These are phyloP conservation scores for Spatholobus suberectus DNA, from an alignment of 306 rosid genomes.

Conservation along the genomic window DNA sequence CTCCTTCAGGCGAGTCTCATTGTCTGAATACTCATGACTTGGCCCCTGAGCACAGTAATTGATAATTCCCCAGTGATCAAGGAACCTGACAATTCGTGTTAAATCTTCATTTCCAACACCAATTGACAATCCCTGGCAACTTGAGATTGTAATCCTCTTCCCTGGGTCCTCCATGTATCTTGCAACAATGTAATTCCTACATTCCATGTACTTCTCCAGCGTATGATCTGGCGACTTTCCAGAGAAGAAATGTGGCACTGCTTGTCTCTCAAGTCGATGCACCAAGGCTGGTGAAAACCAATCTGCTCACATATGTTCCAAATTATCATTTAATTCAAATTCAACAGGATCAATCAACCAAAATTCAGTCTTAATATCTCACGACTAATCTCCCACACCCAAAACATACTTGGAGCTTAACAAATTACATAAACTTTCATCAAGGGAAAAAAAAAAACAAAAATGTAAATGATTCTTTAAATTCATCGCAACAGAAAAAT, in stretches of 20 bases:
- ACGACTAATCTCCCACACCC: not conserved
- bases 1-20: not conserved
- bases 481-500: not conserved
- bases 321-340: not conserved
- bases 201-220: not conserved
- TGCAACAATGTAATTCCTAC: conserved; percentile 14
- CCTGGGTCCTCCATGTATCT: not conserved
- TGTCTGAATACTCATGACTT: not conserved
- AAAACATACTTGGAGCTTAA: not conserved
- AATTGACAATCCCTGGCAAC: not conserved
- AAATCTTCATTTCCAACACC: conserved; percentile 1
- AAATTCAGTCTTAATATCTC: not conserved
- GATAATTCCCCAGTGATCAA: conserved; percentile 17
- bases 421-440: not conserved
- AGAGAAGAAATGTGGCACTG: conserved; percentile 7
- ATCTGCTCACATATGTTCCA: not conserved
- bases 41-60: not conserved
- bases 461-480: not conserved
- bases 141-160: not conserved
- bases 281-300: conserved; percentile 1
- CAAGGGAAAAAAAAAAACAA: not conserved
- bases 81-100: conserved; percentile 5
- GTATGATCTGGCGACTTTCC: conserved; percentile 15
- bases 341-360: not conserved
- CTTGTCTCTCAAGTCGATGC: conserved; percentile 24